These are phyloP conservation scores for Yarrowia sp. DNA, from an alignment of 805 yeast genomes.

Conservation along the genomic window DNA sequence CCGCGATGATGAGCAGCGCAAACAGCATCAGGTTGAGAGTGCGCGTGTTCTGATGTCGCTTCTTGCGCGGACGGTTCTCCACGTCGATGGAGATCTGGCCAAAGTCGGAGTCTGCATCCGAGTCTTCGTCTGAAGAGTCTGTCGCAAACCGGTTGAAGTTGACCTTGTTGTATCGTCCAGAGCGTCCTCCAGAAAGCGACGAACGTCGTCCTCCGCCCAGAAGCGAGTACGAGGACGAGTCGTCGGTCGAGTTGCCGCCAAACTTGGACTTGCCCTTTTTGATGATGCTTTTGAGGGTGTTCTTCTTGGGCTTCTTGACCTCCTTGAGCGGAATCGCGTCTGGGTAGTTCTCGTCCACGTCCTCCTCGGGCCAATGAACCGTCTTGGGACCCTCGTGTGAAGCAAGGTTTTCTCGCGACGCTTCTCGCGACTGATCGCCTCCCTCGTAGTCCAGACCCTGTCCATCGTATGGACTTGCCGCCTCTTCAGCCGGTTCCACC, in stretches of 20 bases:
- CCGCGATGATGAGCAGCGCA: conserved; percentile 9
- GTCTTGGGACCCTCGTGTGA: neutral
- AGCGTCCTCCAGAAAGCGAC: neutral
- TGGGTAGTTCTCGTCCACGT: neutral
- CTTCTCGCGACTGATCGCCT: neutral
- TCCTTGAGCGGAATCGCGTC: conserved; percentile 16
- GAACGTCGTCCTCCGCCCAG: conserved; percentile 10
- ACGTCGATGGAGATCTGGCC: conserved; percentile 23
- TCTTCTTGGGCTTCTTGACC: conserved; percentile 5
- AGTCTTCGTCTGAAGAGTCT: conserved; percentile 13
- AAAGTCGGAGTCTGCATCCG: conserved; percentile 9
- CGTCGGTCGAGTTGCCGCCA: conserved; percentile 11
- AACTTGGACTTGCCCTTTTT: conserved; percentile 26
- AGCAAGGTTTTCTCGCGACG: no score
- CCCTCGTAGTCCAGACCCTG: neutral
- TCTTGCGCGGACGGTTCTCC: conserved; percentile 11
- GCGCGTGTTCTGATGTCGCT: neutral
- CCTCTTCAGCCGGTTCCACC: neutral
- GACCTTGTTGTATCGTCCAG: conserved; percentile 12
- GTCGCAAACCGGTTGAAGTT: conserved; percentile 6
- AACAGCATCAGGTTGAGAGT: conserved; percentile 5
- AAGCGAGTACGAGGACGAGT: conserved; percentile 3
- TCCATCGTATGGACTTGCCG: neutral
- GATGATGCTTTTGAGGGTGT: conserved; percentile 9
- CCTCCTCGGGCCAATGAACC: conserved; percentile 18